Conservation (phyloP, 192 early-diverging fungal genomes). For the Umbelopsis sp. region DNA sequence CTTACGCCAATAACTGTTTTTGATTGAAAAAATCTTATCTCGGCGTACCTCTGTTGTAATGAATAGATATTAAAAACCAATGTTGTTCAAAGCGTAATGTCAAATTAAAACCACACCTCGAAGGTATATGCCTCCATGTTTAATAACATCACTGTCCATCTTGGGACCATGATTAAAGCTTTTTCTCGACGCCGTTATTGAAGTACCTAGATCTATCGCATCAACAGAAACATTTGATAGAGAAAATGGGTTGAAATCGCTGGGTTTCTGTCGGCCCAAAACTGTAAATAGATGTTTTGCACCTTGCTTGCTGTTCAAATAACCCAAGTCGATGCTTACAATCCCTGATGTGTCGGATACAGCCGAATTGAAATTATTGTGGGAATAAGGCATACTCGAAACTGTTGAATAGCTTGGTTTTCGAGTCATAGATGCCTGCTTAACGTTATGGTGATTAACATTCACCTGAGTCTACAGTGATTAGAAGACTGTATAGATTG, state of each 20-base stretch:
- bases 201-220: neutral
- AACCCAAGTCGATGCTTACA: neutral
- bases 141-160: neutral
- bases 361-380: neutral
- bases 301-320: constrained; percentile 5
- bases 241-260: neutral
- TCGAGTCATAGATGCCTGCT: neutral
- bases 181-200: neutral
- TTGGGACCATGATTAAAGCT: neutral
- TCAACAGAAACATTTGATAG: neutral
- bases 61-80: neutral
- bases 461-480: neutral
- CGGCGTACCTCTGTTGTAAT: neutral
- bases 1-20: constrained; percentile 8
- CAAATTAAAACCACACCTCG: neutral
- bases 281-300: constrained; percentile 10
- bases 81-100: neutral
- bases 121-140: neutral
- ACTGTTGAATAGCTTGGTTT: neutral
- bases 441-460: neutral
- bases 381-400: neutral
- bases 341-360: neutral
- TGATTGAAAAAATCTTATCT: constrained; percentile 4
- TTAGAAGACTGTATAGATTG: neutral
- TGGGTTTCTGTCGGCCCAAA: constrained; percentile 8